phyloP scores from a whole-genome alignment of 2,329 filamentous ascomycete genomes.

The Ophiognomonia clavigignenti-juglandacearum region DNA sequence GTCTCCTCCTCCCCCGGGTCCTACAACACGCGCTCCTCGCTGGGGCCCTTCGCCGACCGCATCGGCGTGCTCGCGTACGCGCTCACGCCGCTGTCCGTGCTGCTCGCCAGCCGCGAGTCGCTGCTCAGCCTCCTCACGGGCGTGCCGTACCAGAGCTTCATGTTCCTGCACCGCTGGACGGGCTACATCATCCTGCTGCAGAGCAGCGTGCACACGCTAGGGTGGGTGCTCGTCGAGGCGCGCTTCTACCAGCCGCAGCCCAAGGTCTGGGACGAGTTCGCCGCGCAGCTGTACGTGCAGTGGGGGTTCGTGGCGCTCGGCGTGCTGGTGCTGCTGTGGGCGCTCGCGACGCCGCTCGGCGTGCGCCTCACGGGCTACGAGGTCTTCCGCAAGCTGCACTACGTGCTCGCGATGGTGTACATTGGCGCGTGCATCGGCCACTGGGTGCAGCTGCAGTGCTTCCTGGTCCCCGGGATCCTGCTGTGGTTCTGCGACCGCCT shows the following conservation, averaged over 20 bases:
- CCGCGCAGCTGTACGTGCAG: slow-evolving; percentile 63
- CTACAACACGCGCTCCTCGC: slow-evolving; percentile 59
- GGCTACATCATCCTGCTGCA: slow-evolving; percentile 70
- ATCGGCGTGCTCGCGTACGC: slow-evolving; percentile 69
- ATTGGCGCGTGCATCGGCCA: slow-evolving; percentile 73
- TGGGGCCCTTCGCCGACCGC: slow-evolving; percentile 66
- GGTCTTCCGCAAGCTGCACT: slow-evolving; percentile 71
- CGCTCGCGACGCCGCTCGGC: slow-evolving; percentile 50
- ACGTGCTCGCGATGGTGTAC: slow-evolving; percentile 68
- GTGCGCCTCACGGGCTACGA: slow-evolving; percentile 69
- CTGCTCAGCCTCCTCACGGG: slow-evolving; percentile 66
- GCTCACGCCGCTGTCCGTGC: slow-evolving; percentile 64
- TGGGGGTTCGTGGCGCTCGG: slow-evolving; percentile 68
- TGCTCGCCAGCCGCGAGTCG: slow-evolving; percentile 65
- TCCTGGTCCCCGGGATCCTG: slow-evolving; percentile 60
- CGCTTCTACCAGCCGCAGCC: slow-evolving; percentile 70
- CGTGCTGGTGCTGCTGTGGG: slow-evolving; percentile 55
- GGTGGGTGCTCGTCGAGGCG: slow-evolving; percentile 64
- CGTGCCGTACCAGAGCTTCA: slow-evolving; percentile 71
- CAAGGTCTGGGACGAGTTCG: slow-evolving; percentile 47
- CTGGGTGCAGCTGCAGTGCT: slow-evolving; percentile 64
- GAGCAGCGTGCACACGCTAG: slow-evolving; percentile 63
- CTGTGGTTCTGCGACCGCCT: slow-evolving; percentile 63
- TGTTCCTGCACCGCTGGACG: slow-evolving; percentile 73
- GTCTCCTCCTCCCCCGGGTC: slow-evolving; percentile 50